Base-by-base conservation (phyloP, 805 yeast species). In the Ogataea wickerhamii region DNA sequence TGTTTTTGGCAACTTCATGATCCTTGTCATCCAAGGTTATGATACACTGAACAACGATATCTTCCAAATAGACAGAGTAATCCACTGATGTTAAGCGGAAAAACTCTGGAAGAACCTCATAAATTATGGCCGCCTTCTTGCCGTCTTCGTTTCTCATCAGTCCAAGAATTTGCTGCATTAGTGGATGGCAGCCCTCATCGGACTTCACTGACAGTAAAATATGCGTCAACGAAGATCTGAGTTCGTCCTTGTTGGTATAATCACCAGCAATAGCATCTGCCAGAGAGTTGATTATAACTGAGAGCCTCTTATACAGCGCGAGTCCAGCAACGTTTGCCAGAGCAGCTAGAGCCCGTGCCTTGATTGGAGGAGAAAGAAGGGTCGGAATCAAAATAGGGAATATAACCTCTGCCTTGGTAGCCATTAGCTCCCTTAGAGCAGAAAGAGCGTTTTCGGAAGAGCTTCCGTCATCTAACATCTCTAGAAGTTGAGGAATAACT, bases 361-460 rank as follows among this genome's bases (percentile, higher is more conserved):
- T 87, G 38, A 89, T 79, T 12, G 97, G 97, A 5, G 87, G 80
- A 5, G 78, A 60, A 55, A 91, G 70, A 55, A 93, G 71, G 0
- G 95, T 76, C 30, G 98, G 97, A 42, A 91, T 73, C 57, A 93
- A 74, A 33, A 87, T 83, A 34, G 98, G 97, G 88, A 94, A 88
- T 40, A 94, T 86, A 3, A 86, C 82, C 41, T 87, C 94, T 5
- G 97, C 74, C 54, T 86, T 87, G 2, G 88, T 80, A 8, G 93
- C 76, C 95, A 91, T 86, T 51, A 93, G 83, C 56, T 89, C 97
- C 64, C 83, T 81, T 48, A 93, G 72, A 6, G 98, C 98, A 37
- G 80, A 71, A 48, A 93, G 73, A 1, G 98, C 96, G 54, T 76
- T 73, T 34, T 78, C 86, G 0, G 89, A 78, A 28, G 66, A 68